Conservation (phyloP, 345 rosid species). For the Dipteronia dyeriana region DNA sequence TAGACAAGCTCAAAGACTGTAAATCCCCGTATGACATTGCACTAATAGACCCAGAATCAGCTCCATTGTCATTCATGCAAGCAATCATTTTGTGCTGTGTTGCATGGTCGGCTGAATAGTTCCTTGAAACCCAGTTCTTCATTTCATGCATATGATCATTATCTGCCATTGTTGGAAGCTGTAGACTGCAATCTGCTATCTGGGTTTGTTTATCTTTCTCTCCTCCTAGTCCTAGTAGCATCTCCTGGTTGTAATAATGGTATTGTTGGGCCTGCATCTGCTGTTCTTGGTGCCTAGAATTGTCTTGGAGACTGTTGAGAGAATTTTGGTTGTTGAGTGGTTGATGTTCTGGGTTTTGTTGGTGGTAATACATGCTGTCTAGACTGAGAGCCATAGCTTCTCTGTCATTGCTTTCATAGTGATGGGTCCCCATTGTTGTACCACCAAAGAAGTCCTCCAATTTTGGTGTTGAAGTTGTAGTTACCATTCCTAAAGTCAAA, state of each 20-base stretch:
- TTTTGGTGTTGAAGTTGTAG: slow-evolving; percentile 66
- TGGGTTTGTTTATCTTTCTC: slow-evolving; percentile 37
- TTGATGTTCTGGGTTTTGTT: slow-evolving; percentile 38
- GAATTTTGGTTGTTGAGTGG: slow-evolving; percentile 39
- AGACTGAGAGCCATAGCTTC: slow-evolving; percentile 78
- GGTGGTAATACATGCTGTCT: slow-evolving; percentile 64
- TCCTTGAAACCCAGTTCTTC: slow-evolving; percentile 47
- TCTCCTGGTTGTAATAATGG: slow-evolving; percentile 43
- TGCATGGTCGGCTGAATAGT: slow-evolving; percentile 45
- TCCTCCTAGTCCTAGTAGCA: slow-evolving; percentile 23
- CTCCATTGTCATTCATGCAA: slow-evolving; percentile 37
- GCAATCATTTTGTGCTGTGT: slow-evolving; percentile 49
- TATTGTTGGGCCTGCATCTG: slow-evolving; percentile 38
- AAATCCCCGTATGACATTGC: slow-evolving; percentile 72
- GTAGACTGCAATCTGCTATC: slow-evolving; percentile 34
- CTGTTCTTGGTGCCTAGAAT: slow-evolving; percentile 31
- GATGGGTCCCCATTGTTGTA: slow-evolving; percentile 72
- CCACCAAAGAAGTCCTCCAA: slow-evolving; percentile 89
- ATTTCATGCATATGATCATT: slow-evolving; percentile 31
- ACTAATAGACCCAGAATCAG: slow-evolving; percentile 44
- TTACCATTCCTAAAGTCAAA: slow-evolving; percentile 48
- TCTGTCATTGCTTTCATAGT: slow-evolving; percentile 53
- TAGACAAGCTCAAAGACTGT: slow-evolving; percentile 89
- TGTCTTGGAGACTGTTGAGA: slow-evolving; percentile 32
- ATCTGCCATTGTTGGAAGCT: slow-evolving; percentile 43